Conservation (phyloP, 371 early-diverging fungal genomes). For the Mortierella sp. region DNA sequence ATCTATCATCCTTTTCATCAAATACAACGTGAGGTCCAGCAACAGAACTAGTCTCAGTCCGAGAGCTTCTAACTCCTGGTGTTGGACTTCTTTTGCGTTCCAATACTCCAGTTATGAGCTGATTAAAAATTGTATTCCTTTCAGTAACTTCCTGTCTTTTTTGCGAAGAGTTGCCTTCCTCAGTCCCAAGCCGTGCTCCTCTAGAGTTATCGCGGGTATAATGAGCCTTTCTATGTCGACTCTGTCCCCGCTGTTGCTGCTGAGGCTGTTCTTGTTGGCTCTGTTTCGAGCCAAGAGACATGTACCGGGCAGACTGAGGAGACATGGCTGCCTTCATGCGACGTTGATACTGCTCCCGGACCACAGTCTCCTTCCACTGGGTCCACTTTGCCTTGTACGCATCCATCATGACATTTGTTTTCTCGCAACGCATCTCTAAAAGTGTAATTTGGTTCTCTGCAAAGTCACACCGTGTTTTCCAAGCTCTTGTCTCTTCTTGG, state of each 20-base stretch:
- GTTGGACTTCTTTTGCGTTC: not conserved
- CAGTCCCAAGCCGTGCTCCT: conserved; percentile 13
- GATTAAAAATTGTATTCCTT: conserved; percentile 40
- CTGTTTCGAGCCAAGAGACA: not conserved
- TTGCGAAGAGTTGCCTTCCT: conserved; percentile 27
- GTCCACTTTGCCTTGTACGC: conserved; percentile 27
- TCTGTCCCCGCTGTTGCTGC: not conserved
- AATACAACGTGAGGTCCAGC: conserved; percentile 21
- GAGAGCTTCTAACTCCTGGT: not conserved
- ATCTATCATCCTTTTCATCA: conserved; percentile 4
- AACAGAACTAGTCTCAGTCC: not conserved
- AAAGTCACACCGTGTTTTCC: conserved; percentile 29
- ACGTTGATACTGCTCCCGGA: conserved; percentile 33
- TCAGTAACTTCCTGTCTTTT: conserved; percentile 23
- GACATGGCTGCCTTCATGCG: conserved; percentile 33
- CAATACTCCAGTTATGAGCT: not conserved
- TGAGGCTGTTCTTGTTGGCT: conserved; percentile 5
- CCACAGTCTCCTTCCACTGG: conserved; percentile 25
- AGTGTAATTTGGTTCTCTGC: conserved; percentile 28
- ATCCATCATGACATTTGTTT: conserved; percentile 12
- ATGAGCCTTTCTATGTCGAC: not conserved
- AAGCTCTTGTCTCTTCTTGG: conserved; percentile 32
- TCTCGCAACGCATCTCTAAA: conserved; percentile 28
- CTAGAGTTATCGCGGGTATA: not conserved
- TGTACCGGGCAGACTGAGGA: not conserved